Evolutionary conservation across 257 asterid species (phyloP).

Genomic region (Solanum dulcamara): DNA sequence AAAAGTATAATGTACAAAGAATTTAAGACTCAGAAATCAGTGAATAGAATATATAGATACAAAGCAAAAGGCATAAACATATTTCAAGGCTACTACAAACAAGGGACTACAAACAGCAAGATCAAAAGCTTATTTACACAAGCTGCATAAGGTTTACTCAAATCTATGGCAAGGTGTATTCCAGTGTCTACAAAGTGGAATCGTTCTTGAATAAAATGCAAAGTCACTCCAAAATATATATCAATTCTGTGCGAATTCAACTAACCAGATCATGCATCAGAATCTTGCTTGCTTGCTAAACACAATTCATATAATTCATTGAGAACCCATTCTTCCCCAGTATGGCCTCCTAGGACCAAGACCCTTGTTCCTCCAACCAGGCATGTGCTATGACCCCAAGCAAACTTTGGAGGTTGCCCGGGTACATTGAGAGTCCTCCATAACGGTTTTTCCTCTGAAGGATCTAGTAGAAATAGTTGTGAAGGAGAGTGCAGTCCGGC

Average conservation of each 20-base stretch:
- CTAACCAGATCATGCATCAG: conserved; percentile 21
- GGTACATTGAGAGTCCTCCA: conserved; percentile 77
- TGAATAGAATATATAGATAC: not conserved
- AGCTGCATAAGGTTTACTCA: not conserved
- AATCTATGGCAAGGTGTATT: not conserved
- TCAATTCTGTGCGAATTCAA: not conserved
- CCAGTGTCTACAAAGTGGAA: not conserved
- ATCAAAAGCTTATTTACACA: conserved; percentile 5
- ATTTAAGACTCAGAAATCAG: not conserved
- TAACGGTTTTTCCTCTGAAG: conserved; percentile 64
- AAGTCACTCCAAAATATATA: not conserved
- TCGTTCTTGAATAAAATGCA: not conserved
- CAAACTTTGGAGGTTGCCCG: conserved; percentile 72
- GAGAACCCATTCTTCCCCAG: conserved; percentile 82
- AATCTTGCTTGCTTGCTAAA: conserved; percentile 74
- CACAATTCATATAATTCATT: conserved; percentile 73
- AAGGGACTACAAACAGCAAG: conserved; percentile 4
- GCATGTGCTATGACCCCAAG: conserved; percentile 92
- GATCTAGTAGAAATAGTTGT: conserved; percentile 69
- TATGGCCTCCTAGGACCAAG: conserved; percentile 77
- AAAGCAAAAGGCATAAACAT: not conserved
- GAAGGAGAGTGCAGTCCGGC: conserved; percentile 86
- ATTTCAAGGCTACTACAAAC: not conserved
- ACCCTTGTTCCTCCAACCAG: conserved; percentile 87
- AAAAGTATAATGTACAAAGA: not conserved